Conservation (phyloP, 2,329 filamentous ascomycete species). For the Macrophomina pseudophaseolina region DNA sequence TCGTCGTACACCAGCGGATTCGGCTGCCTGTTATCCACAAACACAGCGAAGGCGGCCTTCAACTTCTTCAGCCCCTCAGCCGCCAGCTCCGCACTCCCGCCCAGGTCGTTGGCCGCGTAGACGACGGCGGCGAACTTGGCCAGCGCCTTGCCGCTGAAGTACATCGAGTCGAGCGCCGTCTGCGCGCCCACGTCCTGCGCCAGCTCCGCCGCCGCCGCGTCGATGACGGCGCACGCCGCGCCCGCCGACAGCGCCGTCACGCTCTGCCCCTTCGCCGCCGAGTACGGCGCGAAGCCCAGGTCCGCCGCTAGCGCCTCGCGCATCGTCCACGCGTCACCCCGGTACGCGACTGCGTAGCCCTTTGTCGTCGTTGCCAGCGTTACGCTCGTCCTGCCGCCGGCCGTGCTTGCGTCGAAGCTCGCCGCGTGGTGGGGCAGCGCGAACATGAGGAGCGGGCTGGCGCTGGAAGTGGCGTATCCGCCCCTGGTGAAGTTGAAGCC, state of each 20-base stretch:
- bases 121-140: slow-evolving; percentile 53
- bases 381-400: slow-evolving; percentile 68
- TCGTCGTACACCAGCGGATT: slow-evolving; percentile 64
- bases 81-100: slow-evolving; percentile 62
- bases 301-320: slow-evolving; percentile 73
- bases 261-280: slow-evolving; percentile 56
- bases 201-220: slow-evolving; percentile 73
- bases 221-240: slow-evolving; percentile 64
- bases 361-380: slow-evolving; percentile 83
- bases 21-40: slow-evolving; percentile 49
- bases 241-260: slow-evolving; percentile 50
- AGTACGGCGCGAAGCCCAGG: slow-evolving; percentile 84
- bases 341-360: slow-evolving; percentile 73
- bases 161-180: slow-evolving; percentile 81
- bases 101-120: slow-evolving; percentile 59
- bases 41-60: slow-evolving; percentile 58
- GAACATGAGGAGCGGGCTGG: slow-evolving; percentile 80
- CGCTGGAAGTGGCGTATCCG: slow-evolving; percentile 59
- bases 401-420: slow-evolving; percentile 69
- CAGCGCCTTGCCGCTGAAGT: slow-evolving; percentile 50
- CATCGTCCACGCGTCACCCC: slow-evolving; percentile 64
- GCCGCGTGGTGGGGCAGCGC: slow-evolving; percentile 85
- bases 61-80: slow-evolving; percentile 57
- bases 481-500: slow-evolving; percentile 72
- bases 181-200: slow-evolving; percentile 75